Conservation (phyloP, 1,284 basidiomycete genomes). For the Afroboletus lepidellus region DNA sequence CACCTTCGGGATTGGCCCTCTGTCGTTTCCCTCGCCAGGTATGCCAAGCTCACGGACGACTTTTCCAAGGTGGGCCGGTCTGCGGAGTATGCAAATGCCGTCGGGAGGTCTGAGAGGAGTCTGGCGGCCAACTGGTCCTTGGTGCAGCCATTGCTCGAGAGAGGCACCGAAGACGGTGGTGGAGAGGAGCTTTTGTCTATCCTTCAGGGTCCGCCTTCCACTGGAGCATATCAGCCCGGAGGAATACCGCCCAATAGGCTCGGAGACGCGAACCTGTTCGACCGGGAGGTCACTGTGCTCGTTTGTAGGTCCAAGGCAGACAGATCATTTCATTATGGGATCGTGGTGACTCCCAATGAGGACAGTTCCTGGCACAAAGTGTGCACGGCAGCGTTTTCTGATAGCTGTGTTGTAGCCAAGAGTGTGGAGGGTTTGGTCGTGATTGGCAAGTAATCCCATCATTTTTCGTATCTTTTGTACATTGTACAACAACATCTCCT, state of each 20-base stretch:
- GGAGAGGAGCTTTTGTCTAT: background rate
- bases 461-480: too few species aligned
- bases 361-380: constrained; percentile 4
- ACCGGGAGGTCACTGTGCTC: background rate
- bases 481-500: too few species aligned
- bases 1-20: constrained; percentile 1
- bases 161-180: too few species aligned
- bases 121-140: background rate
- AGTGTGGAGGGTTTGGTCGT: background rate
- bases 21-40: background rate
- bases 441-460: constrained; percentile 5
- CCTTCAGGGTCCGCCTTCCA: background rate
- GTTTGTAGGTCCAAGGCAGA: constrained; percentile 2
- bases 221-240: too few species aligned
- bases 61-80: constrained; percentile 9
- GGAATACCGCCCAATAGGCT: background rate
- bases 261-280: constrained; percentile 1
- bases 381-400: background rate
- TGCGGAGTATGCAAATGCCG: background rate
- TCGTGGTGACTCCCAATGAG: constrained; percentile 1
- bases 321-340: constrained; percentile 1
- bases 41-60: background rate
- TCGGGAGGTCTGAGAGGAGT: constrained; percentile 6
- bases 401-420: background rate
- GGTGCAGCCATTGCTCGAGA: constrained; percentile 4